Percentiles rank a stretch among this genome's conserved stretches.
Evolutionary conservation across 2,329 filamentous ascomycete species (phyloP).

Genomic region (Venturia effusa): DNA sequence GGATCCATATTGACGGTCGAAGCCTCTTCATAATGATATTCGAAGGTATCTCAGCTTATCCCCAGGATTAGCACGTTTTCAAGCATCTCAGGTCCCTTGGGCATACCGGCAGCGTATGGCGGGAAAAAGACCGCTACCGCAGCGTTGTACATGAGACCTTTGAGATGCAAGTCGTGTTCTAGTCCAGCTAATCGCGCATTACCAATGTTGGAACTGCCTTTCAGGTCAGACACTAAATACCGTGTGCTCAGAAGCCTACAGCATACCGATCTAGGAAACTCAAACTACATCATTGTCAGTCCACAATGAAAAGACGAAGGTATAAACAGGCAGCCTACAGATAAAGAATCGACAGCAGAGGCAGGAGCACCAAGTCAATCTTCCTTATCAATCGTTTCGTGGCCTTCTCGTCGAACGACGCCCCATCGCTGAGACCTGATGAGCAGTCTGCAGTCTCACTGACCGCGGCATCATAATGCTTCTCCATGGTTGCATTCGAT

Average conservation of each 20-base stretch:
- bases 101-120: neutral
- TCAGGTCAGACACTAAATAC: constrained; percentile 51
- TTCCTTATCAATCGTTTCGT: constrained; percentile 8
- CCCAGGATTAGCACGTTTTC: neutral
- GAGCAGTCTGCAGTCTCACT: neutral
- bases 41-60: constrained; percentile 6
- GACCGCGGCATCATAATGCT: neutral
- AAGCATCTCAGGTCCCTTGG: neutral
- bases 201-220: constrained; percentile 7
- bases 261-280: constrained; percentile 3
- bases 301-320: neutral
- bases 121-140: constrained; percentile 6
- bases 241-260: constrained; percentile 8
- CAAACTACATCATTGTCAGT: neutral
- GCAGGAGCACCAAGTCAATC: constrained; percentile 5
- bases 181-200: constrained; percentile 10
- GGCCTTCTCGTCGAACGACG: constrained; percentile 3
- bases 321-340: neutral
- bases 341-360: constrained; percentile 6
- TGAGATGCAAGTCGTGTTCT: constrained; percentile 8
- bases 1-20: constrained; percentile 10
- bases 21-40: constrained; percentile 8
- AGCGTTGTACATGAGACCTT: constrained; percentile 8
- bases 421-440: neutral
- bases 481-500: neutral